phyloP scores from a whole-genome alignment of 257 asterid species.

The Gardenia jasminoides region DNA sequence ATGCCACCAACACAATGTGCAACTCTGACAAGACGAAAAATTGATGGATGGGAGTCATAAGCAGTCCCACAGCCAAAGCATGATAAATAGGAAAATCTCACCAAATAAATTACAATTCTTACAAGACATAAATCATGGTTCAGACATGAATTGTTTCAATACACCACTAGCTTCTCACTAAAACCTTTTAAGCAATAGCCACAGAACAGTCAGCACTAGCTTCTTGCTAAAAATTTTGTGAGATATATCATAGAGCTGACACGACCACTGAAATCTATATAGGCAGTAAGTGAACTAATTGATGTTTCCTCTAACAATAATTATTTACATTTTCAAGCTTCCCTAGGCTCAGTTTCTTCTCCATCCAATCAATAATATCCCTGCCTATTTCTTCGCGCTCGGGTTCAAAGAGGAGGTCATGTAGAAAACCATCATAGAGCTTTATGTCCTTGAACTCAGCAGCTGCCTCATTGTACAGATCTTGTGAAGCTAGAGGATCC shows the following conservation, averaged over 20 bases:
- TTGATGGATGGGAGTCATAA: neutral
- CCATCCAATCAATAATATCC: conserved; percentile 97
- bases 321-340: conserved; percentile 22
- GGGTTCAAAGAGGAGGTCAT: conserved; percentile 95
- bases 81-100: neutral
- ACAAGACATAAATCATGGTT: neutral
- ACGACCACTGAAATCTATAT: conserved; percentile 2
- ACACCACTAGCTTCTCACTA: neutral
- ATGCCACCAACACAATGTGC: neutral
- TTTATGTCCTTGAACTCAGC: conserved; percentile 81
- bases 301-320: conserved; percentile 20
- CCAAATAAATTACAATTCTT: neutral
- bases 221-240: neutral
- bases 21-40: neutral
- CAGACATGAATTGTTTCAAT: neutral
- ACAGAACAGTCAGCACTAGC: too few relatives aligned
- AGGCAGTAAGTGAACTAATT: neutral
- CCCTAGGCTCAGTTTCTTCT: conserved; percentile 39
- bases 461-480: conserved; percentile 80
- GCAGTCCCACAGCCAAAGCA: neutral
- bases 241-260: conserved; percentile 1
- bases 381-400: conserved; percentile 87
- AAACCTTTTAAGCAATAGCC: neutral
- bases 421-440: conserved; percentile 88
- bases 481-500: conserved; percentile 95